Conservation (phyloP, 225 moss, liverwort and hornwort species). For the Climacium dendroides region DNA sequence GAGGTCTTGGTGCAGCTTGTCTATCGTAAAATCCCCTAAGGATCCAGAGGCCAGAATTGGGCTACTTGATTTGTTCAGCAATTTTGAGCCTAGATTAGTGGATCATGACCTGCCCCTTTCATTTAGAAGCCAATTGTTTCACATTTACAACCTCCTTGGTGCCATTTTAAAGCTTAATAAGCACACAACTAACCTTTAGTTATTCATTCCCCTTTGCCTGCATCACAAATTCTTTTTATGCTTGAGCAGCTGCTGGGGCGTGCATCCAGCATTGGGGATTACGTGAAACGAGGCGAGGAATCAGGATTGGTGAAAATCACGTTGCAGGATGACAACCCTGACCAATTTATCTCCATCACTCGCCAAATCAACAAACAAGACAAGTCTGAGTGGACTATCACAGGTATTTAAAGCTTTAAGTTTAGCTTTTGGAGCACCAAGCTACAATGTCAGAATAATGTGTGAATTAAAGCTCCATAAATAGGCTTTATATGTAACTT, state of each 20-base stretch:
- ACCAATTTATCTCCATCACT: conserved; percentile 19
- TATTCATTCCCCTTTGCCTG: too few species aligned
- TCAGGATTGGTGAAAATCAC: conserved; percentile 50
- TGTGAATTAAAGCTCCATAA: neutral
- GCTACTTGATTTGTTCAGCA: neutral
- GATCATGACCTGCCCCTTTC: too few species aligned
- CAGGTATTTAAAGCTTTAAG: neutral
- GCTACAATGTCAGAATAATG: neutral
- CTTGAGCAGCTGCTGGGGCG: conserved; percentile 47
- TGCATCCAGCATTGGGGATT: conserved; percentile 49
- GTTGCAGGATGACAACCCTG: conserved; percentile 27
- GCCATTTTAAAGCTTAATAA: neutral
- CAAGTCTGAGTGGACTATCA: conserved; percentile 47
- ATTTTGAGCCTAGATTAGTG: neutral
- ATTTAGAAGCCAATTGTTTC: neutral
- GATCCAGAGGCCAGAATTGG: neutral
- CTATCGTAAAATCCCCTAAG: neutral
- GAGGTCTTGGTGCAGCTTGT: neutral
- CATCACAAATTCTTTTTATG: too few species aligned
- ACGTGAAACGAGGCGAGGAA: conserved; percentile 64
- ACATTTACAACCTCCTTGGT: neutral
- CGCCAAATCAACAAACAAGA: conserved; percentile 40
- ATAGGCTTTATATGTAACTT: neutral
- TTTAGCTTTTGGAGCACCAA: neutral
- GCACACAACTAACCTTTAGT: neutral